Evolutionary conservation across 345 rosid species (phyloP), one percentile per base, ranked within the genome.

Genomic region (Eucalyptus rudis): DNA sequence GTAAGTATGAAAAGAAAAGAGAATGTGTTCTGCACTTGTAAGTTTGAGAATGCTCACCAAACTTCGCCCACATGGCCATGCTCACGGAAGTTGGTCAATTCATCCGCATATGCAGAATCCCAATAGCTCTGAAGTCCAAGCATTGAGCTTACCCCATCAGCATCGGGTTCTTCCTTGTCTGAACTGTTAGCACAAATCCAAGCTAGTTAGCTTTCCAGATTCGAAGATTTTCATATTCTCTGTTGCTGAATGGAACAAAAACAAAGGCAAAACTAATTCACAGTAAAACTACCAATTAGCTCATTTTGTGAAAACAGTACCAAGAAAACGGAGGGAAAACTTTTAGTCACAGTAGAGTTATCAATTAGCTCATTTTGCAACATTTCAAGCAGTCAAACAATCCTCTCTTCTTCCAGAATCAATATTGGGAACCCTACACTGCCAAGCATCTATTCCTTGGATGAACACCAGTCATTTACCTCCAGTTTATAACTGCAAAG

Each of bases 41-140:
- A 86, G 43, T 27, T 51, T 22, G 33, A 86, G 59, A 86, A 87
- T 43, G 17, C 88, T 89, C 90, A 98, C 99, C 99, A 98, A 91
- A 97, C 95, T 97, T 98, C 99, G 85, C 99, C 99, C 24, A 93
- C 88, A 89, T 94, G 99, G 80, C 99, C 99, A 91, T 96, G 99
- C 91, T 96, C 99, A 88, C 93, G 94, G 89, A 96, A 97, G 89
- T 96, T 97, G 9, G 96, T 89, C 89, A 98, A 93, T 94, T 98
- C 99, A 89, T 95, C 99, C 0, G 98, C 96, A 90, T 97, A 98
- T 13, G 99, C 98, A 85, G 97, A 90, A 92, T 98, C 94, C 99
- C 99, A 98, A 86, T 98, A 97, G 93, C 97, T 97, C 90, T 95
- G 99, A 62, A 93, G 96, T 89, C 99, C 99, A 52, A 96, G 94